Base-by-base conservation (phyloP, 202 grass and related monocot genomes). In the Digitaria exilis region DNA sequence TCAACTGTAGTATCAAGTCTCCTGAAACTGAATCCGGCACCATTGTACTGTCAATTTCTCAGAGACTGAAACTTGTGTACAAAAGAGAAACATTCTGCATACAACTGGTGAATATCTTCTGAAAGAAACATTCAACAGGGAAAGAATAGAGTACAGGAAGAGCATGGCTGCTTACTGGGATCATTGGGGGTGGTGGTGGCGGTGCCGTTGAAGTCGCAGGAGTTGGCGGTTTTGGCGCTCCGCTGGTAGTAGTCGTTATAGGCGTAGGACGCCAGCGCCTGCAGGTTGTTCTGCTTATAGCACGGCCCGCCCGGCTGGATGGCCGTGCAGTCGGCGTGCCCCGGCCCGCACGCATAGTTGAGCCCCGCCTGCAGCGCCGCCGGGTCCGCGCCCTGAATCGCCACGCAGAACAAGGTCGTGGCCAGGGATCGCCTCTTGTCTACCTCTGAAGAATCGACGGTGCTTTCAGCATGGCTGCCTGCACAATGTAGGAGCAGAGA, bases 231-330 rank as follows among this genome's bases (percentile, higher is more conserved):
- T 21, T 30, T 65, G 25, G 16, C 25, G 48, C 50, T 88, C 55
- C 75, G 87, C 0, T 93, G 92, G 80, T 89, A 98, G 87, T 98
- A 98, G 86, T 95, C 90, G 78, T 98, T 98, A 84, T 91, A 98
- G 65, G 95, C 96, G 85, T 92, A 98, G 57, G 96, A 98, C 30
- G 96, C 90, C 63, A 95, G 56, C 24, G 66, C 89, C 28, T 73
- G 85, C 49, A 98, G 56, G 86, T 93, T 80, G 79, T 89, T 84
- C 21, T 65, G 59, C 78, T 84, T 77, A 84, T 93, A 98, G 82
- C 96, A 98, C 52, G 85, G 22, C 26, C 75, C 87, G 6, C 96
- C 92, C 3, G 80, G 88, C 78, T 98, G 96, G 55, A 98, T 93
- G 22, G 80, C 16, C n/a, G 69, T 44, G 86, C 92, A 98, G 87